phyloP scores from a whole-genome alignment of 2,329 filamentous ascomycete genomes.

The Emmonsiellopsis sp. region DNA sequence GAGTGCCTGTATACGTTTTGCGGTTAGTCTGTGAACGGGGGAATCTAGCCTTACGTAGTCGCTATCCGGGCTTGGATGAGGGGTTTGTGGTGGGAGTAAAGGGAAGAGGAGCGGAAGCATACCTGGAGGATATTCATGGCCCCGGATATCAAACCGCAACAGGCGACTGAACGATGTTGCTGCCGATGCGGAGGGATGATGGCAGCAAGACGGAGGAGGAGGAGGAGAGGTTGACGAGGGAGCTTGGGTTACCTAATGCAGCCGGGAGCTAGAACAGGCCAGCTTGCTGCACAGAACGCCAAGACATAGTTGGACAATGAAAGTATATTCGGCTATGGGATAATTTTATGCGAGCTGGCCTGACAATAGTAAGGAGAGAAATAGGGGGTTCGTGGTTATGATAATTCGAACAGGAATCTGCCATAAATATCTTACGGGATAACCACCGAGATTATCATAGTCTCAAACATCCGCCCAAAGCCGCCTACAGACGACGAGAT shows the following conservation, averaged over 20 bases:
- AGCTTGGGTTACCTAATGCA: too few species aligned
- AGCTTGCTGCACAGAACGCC: neutral
- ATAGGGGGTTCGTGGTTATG: too few species aligned
- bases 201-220: neutral
- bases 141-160: neutral
- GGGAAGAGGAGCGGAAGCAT: conserved; percentile 8
- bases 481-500: too few species aligned
- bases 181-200: neutral
- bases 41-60: neutral
- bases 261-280: neutral
- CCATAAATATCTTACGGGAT: too few species aligned
- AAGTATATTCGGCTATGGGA: neutral
- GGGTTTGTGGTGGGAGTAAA: conserved; percentile 10
- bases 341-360: neutral
- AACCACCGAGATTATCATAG: too few species aligned
- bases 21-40: neutral
- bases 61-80: neutral
- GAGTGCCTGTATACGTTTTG: conserved; percentile 45
- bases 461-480: too few species aligned
- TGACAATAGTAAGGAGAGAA: too few species aligned
- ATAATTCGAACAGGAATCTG: too few species aligned
- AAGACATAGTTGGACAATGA: neutral
- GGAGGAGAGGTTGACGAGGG: neutral
- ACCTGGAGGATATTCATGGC: conserved; percentile 31
- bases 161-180: neutral